Evolutionary conservation across 305 asterid genomes (phyloP), one percentile per base, ranked within the genome.

Genomic region (Coffea humblotiana): DNA sequence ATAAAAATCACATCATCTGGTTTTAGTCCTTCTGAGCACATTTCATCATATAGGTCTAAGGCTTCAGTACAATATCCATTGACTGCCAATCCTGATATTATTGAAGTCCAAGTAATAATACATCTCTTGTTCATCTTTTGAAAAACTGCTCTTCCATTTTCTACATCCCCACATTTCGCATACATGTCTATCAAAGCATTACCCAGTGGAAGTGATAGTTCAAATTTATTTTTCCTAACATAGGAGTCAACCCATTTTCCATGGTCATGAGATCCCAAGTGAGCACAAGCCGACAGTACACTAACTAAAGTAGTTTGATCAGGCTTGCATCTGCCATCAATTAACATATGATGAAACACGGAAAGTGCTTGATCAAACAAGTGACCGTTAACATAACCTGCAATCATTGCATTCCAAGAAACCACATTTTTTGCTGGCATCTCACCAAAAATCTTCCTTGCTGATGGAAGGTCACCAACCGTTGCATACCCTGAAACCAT

Each of bases 121-220:
- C 92, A 87, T 85, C 71, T 87, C 71, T 81, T 65, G 6, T 65
- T 19, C 91, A 90, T 84, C 74, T 79, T 84, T 0, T 75, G 12
- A 63, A 90, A 90, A 75, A 86, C 83, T 52, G 45, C 81, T 48
- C 64, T 75, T 8, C 90, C 93, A 37, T 78, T 87, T 49, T 84
- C 88, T 63, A 87, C 81, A 77, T 87, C 90, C 45, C 93, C 93
- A 79, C 92, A 90, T 82, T 90, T 90, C 13, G 88, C 86, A 75
- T 70, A 90, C 91, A 87, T 88, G 69, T 90, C 92, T 18, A 87
- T 83, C 82, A 90, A 77, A 48, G 90, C 90, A 67, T 88, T 90
- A 37, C 90, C 91, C 49, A 90, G 78, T 0, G 89, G 81, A 29
- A 88, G 80, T 8, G 88, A 80, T 27, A 85, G 43, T 49, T 88